These are phyloP conservation scores for Oemleria cerasiformis DNA, from an alignment of 306 rosid genomes.

Conservation along the genomic window DNA sequence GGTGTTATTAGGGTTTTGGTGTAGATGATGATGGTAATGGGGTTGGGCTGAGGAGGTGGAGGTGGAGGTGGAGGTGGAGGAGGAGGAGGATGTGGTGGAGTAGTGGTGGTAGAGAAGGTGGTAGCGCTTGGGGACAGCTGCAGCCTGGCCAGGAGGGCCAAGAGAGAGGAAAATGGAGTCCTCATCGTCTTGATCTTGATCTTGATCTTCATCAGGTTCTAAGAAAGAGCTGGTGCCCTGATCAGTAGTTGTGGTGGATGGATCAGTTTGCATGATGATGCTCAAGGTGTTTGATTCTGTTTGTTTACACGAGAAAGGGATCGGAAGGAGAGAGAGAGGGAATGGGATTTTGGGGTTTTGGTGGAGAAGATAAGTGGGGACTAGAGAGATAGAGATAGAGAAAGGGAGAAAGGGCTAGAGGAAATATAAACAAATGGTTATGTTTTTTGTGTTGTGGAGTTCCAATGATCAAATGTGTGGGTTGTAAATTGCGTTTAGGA, in stretches of 20 bases:
- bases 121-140: slow-evolving; percentile 21
- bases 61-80: slow-evolving; percentile 3
- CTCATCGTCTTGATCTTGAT: slow-evolving; percentile 26
- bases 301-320: slow-evolving; percentile 15
- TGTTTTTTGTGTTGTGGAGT: background rate
- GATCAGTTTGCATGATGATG: slow-evolving; percentile 53
- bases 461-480: background rate
- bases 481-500: background rate
- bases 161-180: slow-evolving; percentile 76
- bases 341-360: slow-evolving; percentile 24
- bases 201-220: slow-evolving; percentile 18
- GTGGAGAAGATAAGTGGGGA: slow-evolving; percentile 34
- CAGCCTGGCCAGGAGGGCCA: slow-evolving; percentile 57
- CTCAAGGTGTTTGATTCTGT: slow-evolving; percentile 11
- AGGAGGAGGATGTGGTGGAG: background rate
- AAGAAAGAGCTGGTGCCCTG: background rate
- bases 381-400: background rate
- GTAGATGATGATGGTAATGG: slow-evolving; percentile 16
- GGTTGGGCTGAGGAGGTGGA: slow-evolving; percentile 28
- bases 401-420: slow-evolving; percentile 20
- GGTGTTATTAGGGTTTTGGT: slow-evolving; percentile 25
- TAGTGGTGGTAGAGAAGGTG: slow-evolving; percentile 1
- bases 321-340: background rate
- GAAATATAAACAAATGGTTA: slow-evolving; percentile 33
- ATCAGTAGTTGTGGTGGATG: slow-evolving; percentile 22